A percentile compares a stretch with the other conserved stretches of the same genome.
Evolutionary conservation across 495 filamentous ascomycete genomes (phyloP).

Genomic region (Neurospora terricola): DNA sequence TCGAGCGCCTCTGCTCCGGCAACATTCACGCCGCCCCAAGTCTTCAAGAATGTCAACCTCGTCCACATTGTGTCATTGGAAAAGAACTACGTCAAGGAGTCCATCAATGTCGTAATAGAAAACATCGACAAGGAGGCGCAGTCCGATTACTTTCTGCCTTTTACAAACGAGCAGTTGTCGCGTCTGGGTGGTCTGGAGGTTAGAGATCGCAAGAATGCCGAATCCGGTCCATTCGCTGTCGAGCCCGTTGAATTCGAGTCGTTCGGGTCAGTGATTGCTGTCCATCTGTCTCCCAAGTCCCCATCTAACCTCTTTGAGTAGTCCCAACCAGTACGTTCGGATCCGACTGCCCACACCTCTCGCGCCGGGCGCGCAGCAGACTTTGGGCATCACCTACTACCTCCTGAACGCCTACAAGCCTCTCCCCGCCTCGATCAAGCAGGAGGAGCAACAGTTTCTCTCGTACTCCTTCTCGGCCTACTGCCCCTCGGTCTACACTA

Average conservation of each 20-base stretch:
- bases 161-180: constrained; percentile 61
- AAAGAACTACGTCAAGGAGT: constrained; percentile 81
- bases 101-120: constrained; percentile 87
- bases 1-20: constrained; percentile 43
- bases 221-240: constrained; percentile 54
- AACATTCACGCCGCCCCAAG: constrained; percentile 76
- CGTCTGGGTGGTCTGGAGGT: constrained; percentile 82
- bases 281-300: neutral
- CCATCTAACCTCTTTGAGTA: constrained; percentile 23
- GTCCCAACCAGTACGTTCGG: constrained; percentile 73
- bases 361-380: constrained; percentile 63
- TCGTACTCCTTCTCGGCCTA: constrained; percentile 76
- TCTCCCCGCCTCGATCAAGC: constrained; percentile 68
- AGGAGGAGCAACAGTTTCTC: constrained; percentile 81
- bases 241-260: constrained; percentile 55
- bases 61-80: constrained; percentile 86
- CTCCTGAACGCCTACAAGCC: constrained; percentile 64
- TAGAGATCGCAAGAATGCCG: constrained; percentile 73
- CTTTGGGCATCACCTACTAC: constrained; percentile 76
- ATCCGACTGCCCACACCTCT: constrained; percentile 69
- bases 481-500: constrained; percentile 67
- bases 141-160: constrained; percentile 79
- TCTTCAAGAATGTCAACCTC: constrained; percentile 85
- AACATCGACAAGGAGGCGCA: constrained; percentile 68
- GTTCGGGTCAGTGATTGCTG: constrained; percentile 40